Percentiles rank a stretch among this genome's conserved stretches.
These are phyloP conservation scores for Neocatenulostroma microsporum DNA, from an alignment of 2,329 filamentous ascomycete genomes.

Conservation along the genomic window DNA sequence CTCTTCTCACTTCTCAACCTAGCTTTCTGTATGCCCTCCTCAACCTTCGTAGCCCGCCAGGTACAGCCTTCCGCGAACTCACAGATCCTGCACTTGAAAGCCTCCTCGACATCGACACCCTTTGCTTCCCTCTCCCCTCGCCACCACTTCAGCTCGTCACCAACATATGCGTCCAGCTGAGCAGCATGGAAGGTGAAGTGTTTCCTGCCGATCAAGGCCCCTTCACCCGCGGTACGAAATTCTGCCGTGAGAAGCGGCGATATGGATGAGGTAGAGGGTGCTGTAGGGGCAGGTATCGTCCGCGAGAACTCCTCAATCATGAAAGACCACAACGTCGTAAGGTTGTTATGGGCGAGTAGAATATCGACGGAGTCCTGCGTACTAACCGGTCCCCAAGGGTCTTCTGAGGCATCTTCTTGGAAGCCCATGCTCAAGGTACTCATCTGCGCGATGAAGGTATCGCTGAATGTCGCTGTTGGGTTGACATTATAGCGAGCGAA, in stretches of 20 bases:
- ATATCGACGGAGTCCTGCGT: constrained; percentile 44
- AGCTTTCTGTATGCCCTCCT: constrained; percentile 41
- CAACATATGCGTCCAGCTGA: constrained; percentile 58
- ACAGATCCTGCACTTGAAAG: constrained; percentile 78
- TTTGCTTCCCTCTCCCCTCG: constrained; percentile 61
- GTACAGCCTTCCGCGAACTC: constrained; percentile 72
- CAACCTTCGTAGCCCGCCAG: constrained; percentile 66
- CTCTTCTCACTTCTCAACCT: constrained; percentile 15
- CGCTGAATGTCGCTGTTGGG: constrained; percentile 60
- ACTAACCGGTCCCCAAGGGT: constrained; percentile 15
- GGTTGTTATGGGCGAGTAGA: constrained; percentile 51
- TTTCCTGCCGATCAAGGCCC: constrained; percentile 49
- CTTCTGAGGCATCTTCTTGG: constrained; percentile 20
- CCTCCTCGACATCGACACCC: constrained; percentile 75
- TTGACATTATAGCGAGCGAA: constrained; percentile 66
- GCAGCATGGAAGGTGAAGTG: constrained; percentile 59
- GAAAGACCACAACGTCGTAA: constrained; percentile 52
- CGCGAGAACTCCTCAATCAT: constrained; percentile 54
- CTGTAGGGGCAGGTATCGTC: constrained; percentile 30
- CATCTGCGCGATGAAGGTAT: constrained; percentile 70
- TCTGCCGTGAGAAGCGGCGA: constrained; percentile 52
- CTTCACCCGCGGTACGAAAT: constrained; percentile 43
- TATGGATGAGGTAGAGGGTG: constrained; percentile 48
- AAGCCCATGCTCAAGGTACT: constrained; percentile 59
- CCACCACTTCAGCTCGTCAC: constrained; percentile 78